Evolutionary conservation across 352 stramenopile species (phyloP).

Genomic region (Globisporangium cystogenes): DNA sequence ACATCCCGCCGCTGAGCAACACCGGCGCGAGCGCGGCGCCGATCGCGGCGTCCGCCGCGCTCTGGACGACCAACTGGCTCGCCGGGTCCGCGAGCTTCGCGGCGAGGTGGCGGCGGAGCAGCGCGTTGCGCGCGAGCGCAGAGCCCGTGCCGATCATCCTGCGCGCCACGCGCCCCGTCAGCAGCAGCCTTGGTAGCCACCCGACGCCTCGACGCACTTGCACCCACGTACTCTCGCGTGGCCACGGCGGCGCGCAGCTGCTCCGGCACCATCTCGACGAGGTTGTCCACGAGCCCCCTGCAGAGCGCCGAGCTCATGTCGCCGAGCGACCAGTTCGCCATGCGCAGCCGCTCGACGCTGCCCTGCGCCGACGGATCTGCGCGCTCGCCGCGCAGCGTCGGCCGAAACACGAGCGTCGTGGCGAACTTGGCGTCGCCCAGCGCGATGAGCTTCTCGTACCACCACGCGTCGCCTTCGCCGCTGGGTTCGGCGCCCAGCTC

Average conservation of each 20-base stretch:
- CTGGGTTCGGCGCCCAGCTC: conserved; percentile 35
- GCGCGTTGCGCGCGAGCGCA: conserved; percentile 52
- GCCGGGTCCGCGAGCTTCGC: conserved; percentile 25
- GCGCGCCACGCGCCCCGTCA: no score
- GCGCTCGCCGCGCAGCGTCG: conserved; percentile 69
- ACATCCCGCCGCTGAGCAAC: conserved; percentile 18
- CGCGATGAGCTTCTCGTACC: conserved; percentile 52
- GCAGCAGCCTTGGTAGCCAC: no score
- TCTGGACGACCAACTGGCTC: conserved; percentile 34
- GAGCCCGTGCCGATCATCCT: conserved; percentile 77
- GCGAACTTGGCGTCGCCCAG: conserved; percentile 39
- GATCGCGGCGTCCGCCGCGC: conserved; percentile 46
- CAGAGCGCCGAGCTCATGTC: conserved; percentile 67
- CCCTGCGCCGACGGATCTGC: conserved; percentile 27
- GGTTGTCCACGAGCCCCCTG: conserved; percentile 60
- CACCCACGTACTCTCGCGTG: conserved; percentile 32
- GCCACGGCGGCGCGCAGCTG: conserved; percentile 26
- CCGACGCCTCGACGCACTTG: no score
- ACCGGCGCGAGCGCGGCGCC: conserved; percentile 40
- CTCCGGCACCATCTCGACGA: conserved; percentile 59
- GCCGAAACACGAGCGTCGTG: conserved; percentile 52
- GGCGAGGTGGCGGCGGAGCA: conserved; percentile 49
- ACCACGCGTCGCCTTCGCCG: conserved; percentile 6
- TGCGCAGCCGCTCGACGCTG: conserved; percentile 38
- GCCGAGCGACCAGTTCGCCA: conserved; percentile 66